These are phyloP conservation scores for Obelidium mucronatum DNA, from an alignment of 192 early-diverging fungal genomes.

Conservation along the genomic window DNA sequence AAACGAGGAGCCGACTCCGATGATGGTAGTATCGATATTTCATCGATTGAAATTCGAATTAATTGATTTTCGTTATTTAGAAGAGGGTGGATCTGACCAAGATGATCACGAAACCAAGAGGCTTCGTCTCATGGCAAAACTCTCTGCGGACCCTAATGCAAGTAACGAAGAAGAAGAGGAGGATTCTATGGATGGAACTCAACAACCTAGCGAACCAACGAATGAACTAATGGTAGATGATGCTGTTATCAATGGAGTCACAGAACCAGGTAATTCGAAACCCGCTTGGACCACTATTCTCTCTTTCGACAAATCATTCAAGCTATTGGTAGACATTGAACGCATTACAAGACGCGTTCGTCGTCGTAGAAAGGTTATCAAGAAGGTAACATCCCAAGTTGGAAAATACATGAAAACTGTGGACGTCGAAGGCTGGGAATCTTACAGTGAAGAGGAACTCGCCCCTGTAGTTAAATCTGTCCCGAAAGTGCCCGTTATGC, in stretches of 20 bases:
- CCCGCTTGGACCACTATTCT: no score
- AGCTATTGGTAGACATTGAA: slow-evolving; percentile 1
- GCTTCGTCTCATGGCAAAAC: slow-evolving; percentile 7
- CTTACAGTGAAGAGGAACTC: slow-evolving; percentile 30
- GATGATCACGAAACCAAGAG: slow-evolving; percentile 28
- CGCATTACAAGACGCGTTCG: slow-evolving; percentile 13
- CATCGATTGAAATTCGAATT: no score
- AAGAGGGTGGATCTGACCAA: slow-evolving; percentile 1
- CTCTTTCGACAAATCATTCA: background rate
- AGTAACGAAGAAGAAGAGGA: background rate
- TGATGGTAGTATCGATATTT: background rate
- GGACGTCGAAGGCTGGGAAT: slow-evolving; percentile 29
- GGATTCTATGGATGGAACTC: background rate
- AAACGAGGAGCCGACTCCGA: background rate
- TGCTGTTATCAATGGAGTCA: no score
- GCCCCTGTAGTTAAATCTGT: slow-evolving; percentile 11
- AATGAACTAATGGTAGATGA: background rate
- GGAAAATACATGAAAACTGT: slow-evolving; percentile 21
- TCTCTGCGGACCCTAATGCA: background rate
- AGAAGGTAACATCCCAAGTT: background rate
- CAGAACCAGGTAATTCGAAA: no score
- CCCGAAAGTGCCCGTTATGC: background rate
- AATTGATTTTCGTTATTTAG: background rate
- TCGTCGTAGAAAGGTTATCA: slow-evolving; percentile 22
- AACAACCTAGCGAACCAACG: background rate